These are phyloP conservation scores for Apiospora arundinis DNA, from an alignment of 2,329 filamentous ascomycete genomes.

Conservation along the genomic window DNA sequence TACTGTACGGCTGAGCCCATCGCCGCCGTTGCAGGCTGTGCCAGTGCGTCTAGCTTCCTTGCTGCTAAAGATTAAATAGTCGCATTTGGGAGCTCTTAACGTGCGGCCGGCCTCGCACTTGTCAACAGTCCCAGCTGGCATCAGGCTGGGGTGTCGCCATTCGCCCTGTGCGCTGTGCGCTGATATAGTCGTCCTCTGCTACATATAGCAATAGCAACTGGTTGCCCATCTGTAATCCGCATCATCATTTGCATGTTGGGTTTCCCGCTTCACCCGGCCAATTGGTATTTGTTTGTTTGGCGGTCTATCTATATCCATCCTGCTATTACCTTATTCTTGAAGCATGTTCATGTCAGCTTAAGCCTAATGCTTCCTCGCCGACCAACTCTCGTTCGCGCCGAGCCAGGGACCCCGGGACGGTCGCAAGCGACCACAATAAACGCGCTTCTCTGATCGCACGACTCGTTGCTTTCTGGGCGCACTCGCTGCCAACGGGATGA, in stretches of 20 bases:
- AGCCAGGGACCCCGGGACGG: constrained; percentile 15
- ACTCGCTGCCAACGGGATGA: neutral
- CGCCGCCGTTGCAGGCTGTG: constrained; percentile 14
- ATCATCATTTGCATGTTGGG: neutral
- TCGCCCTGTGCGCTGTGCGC: constrained; percentile 15
- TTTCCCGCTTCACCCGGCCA: neutral
- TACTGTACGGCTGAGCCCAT: constrained; percentile 2
- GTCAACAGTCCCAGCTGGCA: constrained; percentile 9
- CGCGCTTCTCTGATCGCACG: constrained; percentile 2
- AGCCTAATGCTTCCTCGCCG: constrained; percentile 1
- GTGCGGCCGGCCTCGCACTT: neutral
- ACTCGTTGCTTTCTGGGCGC: constrained; percentile 2
- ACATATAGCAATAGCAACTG: neutral
- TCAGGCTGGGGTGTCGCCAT: constrained; percentile 5
- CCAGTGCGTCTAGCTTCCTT: constrained; percentile 5
- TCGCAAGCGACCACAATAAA: constrained; percentile 6
- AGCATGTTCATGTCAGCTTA: constrained; percentile 8
- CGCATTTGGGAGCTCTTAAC: neutral
- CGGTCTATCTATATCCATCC: neutral
- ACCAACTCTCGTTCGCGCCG: constrained; percentile 8
- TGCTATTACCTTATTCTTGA: constrained; percentile 2
- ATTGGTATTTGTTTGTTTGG: constrained; percentile 11
- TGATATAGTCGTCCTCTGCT: constrained; percentile 3
- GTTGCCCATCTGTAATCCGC: neutral
- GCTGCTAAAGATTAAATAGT: neutral